These are phyloP conservation scores for Nemania bipapillata DNA, from an alignment of 2,329 filamentous ascomycete species.

Conservation along the genomic window DNA sequence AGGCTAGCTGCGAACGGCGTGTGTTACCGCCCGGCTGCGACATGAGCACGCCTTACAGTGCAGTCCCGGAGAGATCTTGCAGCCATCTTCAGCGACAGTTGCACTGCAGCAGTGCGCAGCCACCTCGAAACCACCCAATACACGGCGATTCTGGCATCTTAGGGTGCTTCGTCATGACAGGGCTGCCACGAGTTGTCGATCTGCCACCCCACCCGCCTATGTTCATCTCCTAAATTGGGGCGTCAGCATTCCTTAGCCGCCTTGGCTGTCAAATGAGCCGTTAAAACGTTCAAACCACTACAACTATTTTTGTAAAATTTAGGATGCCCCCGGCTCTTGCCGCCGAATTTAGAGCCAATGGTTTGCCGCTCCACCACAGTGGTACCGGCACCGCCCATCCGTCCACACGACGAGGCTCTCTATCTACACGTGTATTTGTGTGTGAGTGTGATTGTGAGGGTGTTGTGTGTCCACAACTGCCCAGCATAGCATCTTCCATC, in stretches of 20 bases:
- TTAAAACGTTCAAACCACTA: slow-evolving; percentile 25
- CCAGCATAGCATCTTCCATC: neutral
- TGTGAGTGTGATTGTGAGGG: neutral
- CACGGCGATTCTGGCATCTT: slow-evolving; percentile 14
- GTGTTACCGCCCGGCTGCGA: slow-evolving; percentile 22
- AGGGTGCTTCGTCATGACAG: slow-evolving; percentile 29
- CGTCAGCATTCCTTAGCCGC: slow-evolving; percentile 29
- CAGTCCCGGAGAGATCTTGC: slow-evolving; percentile 33
- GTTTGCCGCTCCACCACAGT: slow-evolving; percentile 25
- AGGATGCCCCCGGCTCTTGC: slow-evolving; percentile 34
- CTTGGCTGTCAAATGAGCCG: slow-evolving; percentile 32
- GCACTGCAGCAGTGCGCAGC: slow-evolving; percentile 35
- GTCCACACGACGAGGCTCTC: slow-evolving; percentile 25
- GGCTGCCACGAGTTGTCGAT: slow-evolving; percentile 40
- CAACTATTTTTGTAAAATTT: slow-evolving; percentile 38
- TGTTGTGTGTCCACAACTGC: neutral
- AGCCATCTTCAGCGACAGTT: slow-evolving; percentile 29
- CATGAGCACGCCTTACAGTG: slow-evolving; percentile 20
- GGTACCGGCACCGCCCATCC: slow-evolving; percentile 41
- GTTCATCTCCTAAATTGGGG: slow-evolving; percentile 27
- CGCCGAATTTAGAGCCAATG: slow-evolving; percentile 38
- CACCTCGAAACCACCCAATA: slow-evolving; percentile 24
- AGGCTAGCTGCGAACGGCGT: slow-evolving; percentile 26
- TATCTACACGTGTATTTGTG: neutral
- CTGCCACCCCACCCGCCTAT: slow-evolving; percentile 20